Base-by-base conservation (phyloP, 257 asterid genomes). In the Forsythia suspensa region DNA sequence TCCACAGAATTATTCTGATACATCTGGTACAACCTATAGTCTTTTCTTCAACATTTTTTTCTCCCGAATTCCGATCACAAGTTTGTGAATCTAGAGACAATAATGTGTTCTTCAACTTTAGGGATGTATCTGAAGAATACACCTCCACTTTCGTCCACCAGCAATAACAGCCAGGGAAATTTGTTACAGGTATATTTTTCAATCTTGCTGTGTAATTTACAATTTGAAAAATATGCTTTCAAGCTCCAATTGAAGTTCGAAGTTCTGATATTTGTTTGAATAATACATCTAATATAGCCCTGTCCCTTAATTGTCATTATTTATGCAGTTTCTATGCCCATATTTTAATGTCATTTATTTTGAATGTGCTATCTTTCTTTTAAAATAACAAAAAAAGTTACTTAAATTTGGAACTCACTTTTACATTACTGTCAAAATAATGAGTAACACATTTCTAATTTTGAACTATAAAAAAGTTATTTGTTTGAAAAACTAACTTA, bases 61-160 rank as follows among this genome's bases (percentile, higher is more conserved):
- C 70, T 71, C 24, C 24, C 18, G n/a, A 61, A 63, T 63, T 81
- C 61, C 40, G n/a, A 29, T 75, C 36, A 43, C 73, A n/a, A 55
- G 71, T 72, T 68, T 73, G 40, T 20, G 43, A 80, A 73, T 76
- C 57, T 71, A 57, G 57, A 78, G 86, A 70, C 77, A 52, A 65
- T 41, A 16, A 52, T 79, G 21, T 75, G 48, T 71, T 66, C 73
- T 61, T 87, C 70, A 80, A 70, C 78, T 85, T 81, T 77, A 95
- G 99, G 97, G 74, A 79, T 88, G 90, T 92, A 95, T 87, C 87
- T 86, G 90, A 95, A 92, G 91, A 87, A 72, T 73, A 95, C 98
- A 78, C 97, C 99, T 80, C 96, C 97, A 44, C 89, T 91, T 71
- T 63, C 70, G 3, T 88, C 96, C 20, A 82, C 90, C 78, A 84